A percentile compares a stretch with the other conserved stretches of the same genome.
phyloP scores from a whole-genome alignment of 768 basidiomycete species.

The Thelephora aurantiotincta region DNA sequence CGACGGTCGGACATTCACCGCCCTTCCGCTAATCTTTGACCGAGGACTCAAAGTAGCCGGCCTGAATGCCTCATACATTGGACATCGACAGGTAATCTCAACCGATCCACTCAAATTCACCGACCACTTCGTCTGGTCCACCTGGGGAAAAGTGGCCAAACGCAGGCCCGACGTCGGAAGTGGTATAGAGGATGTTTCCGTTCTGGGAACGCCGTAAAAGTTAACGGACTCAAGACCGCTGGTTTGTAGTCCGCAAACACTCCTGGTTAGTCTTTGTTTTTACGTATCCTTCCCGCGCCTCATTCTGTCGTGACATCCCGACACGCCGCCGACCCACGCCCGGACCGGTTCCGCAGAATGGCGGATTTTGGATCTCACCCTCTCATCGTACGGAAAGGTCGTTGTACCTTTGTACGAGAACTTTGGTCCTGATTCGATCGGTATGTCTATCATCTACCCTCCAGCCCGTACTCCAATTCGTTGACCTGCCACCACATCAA shows the following conservation, averaged over 20 bases:
- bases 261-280: conserved; percentile 39
- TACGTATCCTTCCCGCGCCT: not conserved
- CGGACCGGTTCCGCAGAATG: conserved; percentile 47
- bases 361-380: conserved; percentile 81
- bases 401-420: conserved; percentile 91
- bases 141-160: conserved; percentile 58
- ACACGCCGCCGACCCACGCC: not conserved
- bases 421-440: conserved; percentile 79
- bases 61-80: conserved; percentile 39
- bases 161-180: conserved; percentile 66
- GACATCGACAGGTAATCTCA: conserved; percentile 52
- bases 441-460: conserved; percentile 27
- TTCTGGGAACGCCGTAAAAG: conserved; percentile 43
- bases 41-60: too few relatives aligned
- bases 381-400: conserved; percentile 71
- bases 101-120: conserved; percentile 57
- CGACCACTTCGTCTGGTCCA: conserved; percentile 56
- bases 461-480: not conserved
- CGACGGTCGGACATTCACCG: too few relatives aligned
- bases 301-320: not conserved
- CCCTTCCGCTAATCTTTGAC: too few relatives aligned
- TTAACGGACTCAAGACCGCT: conserved; percentile 45
- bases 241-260: conserved; percentile 78
- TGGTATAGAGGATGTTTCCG: conserved; percentile 54
- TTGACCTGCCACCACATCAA: too few relatives aligned